A percentile compares a stretch with the other conserved stretches of the same genome.
These are phyloP conservation scores for Cyphellophora attinorum DNA, from an alignment of 2,329 filamentous ascomycete genomes.

Conservation along the genomic window DNA sequence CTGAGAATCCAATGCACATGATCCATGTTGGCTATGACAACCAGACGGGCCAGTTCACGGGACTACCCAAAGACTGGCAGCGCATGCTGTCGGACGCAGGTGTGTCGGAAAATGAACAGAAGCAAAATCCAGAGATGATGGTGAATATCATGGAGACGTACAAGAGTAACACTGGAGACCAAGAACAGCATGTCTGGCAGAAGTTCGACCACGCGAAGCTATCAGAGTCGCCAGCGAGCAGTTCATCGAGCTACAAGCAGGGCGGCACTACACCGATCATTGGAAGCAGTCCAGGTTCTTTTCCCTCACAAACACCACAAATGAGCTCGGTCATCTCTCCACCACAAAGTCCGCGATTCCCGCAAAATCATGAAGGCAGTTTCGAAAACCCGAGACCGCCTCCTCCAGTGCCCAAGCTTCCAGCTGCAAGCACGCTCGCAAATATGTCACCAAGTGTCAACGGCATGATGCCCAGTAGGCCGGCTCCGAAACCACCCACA, in stretches of 20 bases:
- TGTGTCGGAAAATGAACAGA: slow-evolving; percentile 90
- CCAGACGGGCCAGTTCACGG: slow-evolving; percentile 94
- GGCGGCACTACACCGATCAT: slow-evolving; percentile 20
- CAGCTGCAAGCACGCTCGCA: slow-evolving; percentile 27
- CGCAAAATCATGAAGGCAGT: slow-evolving; percentile 79
- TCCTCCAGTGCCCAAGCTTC: slow-evolving; percentile 65
- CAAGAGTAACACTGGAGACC: slow-evolving; percentile 79
- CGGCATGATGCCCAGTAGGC: slow-evolving; percentile 66
- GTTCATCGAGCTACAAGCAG: slow-evolving; percentile 9
- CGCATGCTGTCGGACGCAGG: slow-evolving; percentile 89
- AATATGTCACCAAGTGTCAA: slow-evolving; percentile 40
- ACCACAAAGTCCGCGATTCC: slow-evolving; percentile 76
- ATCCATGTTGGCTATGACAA: slow-evolving; percentile 98
- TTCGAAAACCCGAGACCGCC: slow-evolving; percentile 95
- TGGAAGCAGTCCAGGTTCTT: slow-evolving; percentile 34
- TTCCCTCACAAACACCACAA: slow-evolving; percentile 42
- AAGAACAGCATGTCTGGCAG: slow-evolving; percentile 78
- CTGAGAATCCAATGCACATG: slow-evolving; percentile 94
- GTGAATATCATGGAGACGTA: slow-evolving; percentile 95
- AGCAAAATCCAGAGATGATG: slow-evolving; percentile 90
- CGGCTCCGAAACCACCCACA: slow-evolving; percentile 76
- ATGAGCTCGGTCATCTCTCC: slow-evolving; percentile 58
- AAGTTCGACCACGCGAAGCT: slow-evolving; percentile 86
- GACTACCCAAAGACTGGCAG: slow-evolving; percentile 96
- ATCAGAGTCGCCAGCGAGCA: slow-evolving; percentile 19